Conservation (phyloP, 192 early-diverging fungal genomes). For the Allomyces arbusculus region DNA sequence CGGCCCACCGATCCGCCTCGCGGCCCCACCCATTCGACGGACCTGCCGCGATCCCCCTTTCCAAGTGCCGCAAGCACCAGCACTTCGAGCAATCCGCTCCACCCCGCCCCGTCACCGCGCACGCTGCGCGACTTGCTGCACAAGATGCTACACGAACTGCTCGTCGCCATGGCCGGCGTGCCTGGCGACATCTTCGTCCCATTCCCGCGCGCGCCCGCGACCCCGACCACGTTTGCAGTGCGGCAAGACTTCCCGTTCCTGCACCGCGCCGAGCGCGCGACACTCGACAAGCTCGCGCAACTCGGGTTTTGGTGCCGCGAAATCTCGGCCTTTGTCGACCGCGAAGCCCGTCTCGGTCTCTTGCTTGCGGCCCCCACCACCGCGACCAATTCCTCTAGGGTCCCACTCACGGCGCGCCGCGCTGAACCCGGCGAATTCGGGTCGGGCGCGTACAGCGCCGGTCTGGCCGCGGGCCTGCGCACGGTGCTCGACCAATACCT, state of each 20-base stretch:
- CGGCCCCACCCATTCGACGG: too few species aligned
- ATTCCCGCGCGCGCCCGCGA: slow-evolving; percentile 14
- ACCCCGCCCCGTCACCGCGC: too few species aligned
- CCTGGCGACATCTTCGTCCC: slow-evolving; percentile 48
- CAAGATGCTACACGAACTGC: slow-evolving; percentile 50
- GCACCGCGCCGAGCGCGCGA: slow-evolving; percentile 37
- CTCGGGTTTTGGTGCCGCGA: slow-evolving; percentile 29
- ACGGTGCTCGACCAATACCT: background rate
- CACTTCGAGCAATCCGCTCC: too few species aligned
- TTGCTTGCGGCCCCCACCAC: background rate
- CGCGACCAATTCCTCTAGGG: background rate
- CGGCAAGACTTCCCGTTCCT: slow-evolving; percentile 36
- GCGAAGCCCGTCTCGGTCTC: slow-evolving; percentile 1
- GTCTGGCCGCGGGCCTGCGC: slow-evolving; percentile 20
- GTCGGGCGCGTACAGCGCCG: slow-evolving; percentile 24
- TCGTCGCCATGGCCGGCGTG: slow-evolving; percentile 38
- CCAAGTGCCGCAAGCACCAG: too few species aligned
- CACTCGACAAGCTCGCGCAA: slow-evolving; percentile 31
- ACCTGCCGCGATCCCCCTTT: too few species aligned
- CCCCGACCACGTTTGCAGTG: slow-evolving; percentile 29
- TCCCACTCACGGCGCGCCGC: background rate
- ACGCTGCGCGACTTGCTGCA: too few species aligned
- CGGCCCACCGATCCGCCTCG: too few species aligned
- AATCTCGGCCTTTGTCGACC: slow-evolving; percentile 18
- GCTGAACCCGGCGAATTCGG: background rate